Evolutionary conservation across 768 basidiomycete genomes (phyloP), one percentile per base, ranked within the genome.

Genomic region (Pleurotus tuoliensis): DNA sequence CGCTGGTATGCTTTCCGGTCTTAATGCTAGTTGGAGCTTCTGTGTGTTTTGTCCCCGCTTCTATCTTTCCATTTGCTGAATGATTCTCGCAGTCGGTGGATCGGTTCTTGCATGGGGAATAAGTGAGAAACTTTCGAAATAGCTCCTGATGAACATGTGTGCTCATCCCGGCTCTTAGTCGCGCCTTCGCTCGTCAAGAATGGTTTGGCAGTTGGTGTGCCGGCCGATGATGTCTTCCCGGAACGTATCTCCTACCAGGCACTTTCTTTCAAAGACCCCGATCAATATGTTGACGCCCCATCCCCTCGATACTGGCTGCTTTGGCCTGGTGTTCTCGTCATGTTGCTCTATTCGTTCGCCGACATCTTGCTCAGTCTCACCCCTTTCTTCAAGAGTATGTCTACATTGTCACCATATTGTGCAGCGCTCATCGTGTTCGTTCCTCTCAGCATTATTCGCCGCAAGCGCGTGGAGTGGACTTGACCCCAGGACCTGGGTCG

Each of bases 271-370:
- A 58, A 62, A 1, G 75, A 83, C 54, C 75, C 77, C 8, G 55
- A 67, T 1, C 55, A 62, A 38, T 81, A 78, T 61, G 58, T 76
- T 56, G 67, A 70, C 20, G 59, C 60, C 0, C 81, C 82, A 1
- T 84, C 81, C 18, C 79, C 81, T 12, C 77, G 82, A 27, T 83
- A 83, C 67, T 84, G 83, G 84, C 71, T 84, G 47, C 67, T 84
- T 37, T 84, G 82, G 83, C 83, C 82, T 37, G 82, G 83, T 66
- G 78, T 83, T 57, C 64, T 84, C 47, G 73, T 84, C 68, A 84
- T 86, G 81, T 70, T 86, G 61, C 61, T 84, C 56, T 84, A 82
- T 67, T 80, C 82, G 46, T 82, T 83, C 64, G 73, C 78, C 34
- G 82, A 84, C 56, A 74, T 84, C 56, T 56, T 72, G 48, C 62